Evolutionary conservation across 225 moss, liverwort and hornwort genomes (phyloP).

Genomic region (Neckera pumila): DNA sequence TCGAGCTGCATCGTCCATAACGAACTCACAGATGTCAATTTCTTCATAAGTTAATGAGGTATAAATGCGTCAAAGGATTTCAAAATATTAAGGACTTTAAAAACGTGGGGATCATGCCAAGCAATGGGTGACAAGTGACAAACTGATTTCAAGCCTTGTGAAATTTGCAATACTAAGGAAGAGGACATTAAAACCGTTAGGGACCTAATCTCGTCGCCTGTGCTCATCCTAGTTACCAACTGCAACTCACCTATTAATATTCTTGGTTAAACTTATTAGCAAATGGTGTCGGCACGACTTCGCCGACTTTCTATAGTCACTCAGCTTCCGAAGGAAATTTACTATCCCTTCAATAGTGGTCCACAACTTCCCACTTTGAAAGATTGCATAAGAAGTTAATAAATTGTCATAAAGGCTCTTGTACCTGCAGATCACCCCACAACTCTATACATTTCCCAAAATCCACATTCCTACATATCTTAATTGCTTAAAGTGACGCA

Average conservation of each 20-base stretch:
- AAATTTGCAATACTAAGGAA: not conserved
- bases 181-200: not conserved
- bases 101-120: not conserved
- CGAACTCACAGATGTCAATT: not conserved
- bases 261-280: not conserved
- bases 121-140: not conserved
- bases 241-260: not conserved
- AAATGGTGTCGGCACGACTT: not conserved
- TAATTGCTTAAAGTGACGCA: not conserved
- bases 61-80: not conserved
- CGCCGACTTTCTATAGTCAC: not conserved
- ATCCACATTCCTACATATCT: not conserved
- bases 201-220: not conserved
- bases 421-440: not conserved
- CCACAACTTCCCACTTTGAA: not conserved
- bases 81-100: not conserved
- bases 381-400: not conserved
- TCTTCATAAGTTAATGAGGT: not conserved
- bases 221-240: not conserved
- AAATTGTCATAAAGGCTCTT: not conserved
- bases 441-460: not conserved
- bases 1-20: slow-evolving; percentile 56
- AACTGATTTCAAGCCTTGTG: not conserved
- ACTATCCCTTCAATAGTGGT: not conserved
- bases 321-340: not conserved